phyloP scores from a whole-genome alignment of 495 filamentous ascomycete species.

The Aspergillus funiculosus region DNA sequence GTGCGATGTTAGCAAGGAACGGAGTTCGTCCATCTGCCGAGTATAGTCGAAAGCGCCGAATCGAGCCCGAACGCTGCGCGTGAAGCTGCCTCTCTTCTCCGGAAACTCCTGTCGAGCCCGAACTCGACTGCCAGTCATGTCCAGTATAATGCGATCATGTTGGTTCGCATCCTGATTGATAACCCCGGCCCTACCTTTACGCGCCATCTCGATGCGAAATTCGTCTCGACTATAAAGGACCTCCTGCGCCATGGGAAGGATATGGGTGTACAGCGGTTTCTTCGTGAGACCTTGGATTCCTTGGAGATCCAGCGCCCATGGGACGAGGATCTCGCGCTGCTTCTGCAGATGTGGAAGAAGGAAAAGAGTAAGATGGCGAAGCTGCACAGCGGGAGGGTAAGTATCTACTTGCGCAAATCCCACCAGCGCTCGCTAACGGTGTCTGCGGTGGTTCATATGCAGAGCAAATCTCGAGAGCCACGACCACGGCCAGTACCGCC shows the following conservation, averaged over 20 bases:
- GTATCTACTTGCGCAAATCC: too few relatives aligned
- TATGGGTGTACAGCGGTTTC: conserved; percentile 70
- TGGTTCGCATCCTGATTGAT: conserved; percentile 84
- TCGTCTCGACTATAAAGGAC: conserved; percentile 68
- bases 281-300: conserved; percentile 74
- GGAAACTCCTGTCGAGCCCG: conserved; percentile 72
- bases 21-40: conserved; percentile 88
- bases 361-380: conserved; percentile 54
- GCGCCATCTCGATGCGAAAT: conserved; percentile 76
- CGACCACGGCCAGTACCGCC: too few relatives aligned
- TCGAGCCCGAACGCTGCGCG: conserved; percentile 79
- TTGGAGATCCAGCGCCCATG: conserved; percentile 62
- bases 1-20: conserved; percentile 59
- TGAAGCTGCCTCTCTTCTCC: conserved; percentile 68
- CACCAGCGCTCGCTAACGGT: too few relatives aligned
- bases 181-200: conserved; percentile 90
- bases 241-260: conserved; percentile 67
- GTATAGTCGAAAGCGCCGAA: conserved; percentile 91
- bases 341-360: conserved; percentile 83
- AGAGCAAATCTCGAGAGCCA: too few relatives aligned
- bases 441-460: too few relatives aligned
- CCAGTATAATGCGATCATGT: conserved; percentile 96
- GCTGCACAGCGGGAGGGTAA: background rate
- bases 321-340: conserved; percentile 61
- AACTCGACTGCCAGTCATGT: conserved; percentile 55